phyloP scores from a whole-genome alignment of 768 basidiomycete genomes.

The Tricholoma furcatifolium region DNA sequence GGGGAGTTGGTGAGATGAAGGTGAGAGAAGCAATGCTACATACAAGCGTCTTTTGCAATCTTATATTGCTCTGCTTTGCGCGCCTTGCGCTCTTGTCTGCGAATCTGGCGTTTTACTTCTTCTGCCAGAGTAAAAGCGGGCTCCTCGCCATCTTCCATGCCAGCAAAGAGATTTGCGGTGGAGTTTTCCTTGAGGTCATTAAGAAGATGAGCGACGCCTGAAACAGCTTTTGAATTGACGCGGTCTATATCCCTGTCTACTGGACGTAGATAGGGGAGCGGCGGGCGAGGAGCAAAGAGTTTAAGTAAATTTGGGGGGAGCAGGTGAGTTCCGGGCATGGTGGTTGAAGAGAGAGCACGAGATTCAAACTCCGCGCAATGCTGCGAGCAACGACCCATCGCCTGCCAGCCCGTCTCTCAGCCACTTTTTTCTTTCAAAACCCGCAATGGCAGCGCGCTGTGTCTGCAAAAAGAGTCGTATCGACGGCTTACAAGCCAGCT shows the following conservation, averaged over 20 bases:
- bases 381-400: not conserved
- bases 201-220: conserved; percentile 77
- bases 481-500: conserved; percentile 37
- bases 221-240: conserved; percentile 64
- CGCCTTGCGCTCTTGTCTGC: conserved; percentile 77
- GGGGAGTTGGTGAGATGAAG: conserved; percentile 11
- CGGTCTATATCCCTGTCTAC: conserved; percentile 82
- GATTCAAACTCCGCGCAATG: conserved; percentile 22
- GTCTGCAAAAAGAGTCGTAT: no score
- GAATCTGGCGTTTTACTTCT: conserved; percentile 76
- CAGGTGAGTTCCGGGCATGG: conserved; percentile 76
- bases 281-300: conserved; percentile 92
- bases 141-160: conserved; percentile 85
- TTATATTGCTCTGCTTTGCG: conserved; percentile 74
- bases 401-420: conserved; percentile 23
- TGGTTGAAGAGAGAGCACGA: not conserved
- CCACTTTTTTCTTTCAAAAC: conserved; percentile 69
- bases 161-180: conserved; percentile 61
- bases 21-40: conserved; percentile 33
- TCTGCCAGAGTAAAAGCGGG: conserved; percentile 79
- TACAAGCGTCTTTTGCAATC: conserved; percentile 83
- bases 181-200: conserved; percentile 73
- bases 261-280: conserved; percentile 83
- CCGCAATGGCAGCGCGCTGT: conserved; percentile 42
- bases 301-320: conserved; percentile 96